These are phyloP conservation scores for Fulvia fulva DNA, from an alignment of 2,329 filamentous ascomycete species.

Conservation along the genomic window DNA sequence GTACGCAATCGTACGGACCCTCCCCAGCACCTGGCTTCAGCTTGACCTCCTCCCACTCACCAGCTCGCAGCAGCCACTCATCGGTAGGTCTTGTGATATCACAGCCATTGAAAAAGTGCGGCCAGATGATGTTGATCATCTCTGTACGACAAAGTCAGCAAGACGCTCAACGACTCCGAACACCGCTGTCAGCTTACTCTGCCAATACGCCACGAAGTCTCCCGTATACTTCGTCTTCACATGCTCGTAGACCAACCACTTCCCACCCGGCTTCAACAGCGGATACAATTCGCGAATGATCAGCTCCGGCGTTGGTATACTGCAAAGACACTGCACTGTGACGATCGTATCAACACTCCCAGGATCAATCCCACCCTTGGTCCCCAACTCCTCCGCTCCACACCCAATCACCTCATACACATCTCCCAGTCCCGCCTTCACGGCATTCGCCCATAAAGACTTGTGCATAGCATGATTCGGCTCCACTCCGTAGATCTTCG, in stretches of 20 bases:
- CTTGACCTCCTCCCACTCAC: conserved; percentile 34
- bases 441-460: conserved; percentile 46
- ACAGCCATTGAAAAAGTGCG: conserved; percentile 35
- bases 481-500: conserved; percentile 59
- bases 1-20: conserved; percentile 33
- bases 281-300: conserved; percentile 55
- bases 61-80: conserved; percentile 33
- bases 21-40: conserved; percentile 30
- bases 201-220: conserved; percentile 34
- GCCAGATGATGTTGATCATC: conserved; percentile 33
- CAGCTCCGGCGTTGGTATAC: conserved; percentile 56
- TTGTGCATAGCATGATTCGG: conserved; percentile 55
- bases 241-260: conserved; percentile 63
- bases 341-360: conserved; percentile 58
- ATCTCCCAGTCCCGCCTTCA: conserved; percentile 51
- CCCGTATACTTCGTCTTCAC: conserved; percentile 40
- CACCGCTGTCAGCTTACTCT: conserved; percentile 27
- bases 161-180: conserved; percentile 1
- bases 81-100: conserved; percentile 34
- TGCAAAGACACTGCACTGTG: conserved; percentile 59
- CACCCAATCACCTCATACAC: conserved; percentile 60
- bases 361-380: conserved; percentile 44
- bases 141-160: conserved; percentile 17
- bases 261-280: conserved; percentile 57
- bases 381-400: conserved; percentile 57